These are phyloP conservation scores for Botrytis galanthina DNA, from an alignment of 2,329 filamentous ascomycete species.

Conservation along the genomic window DNA sequence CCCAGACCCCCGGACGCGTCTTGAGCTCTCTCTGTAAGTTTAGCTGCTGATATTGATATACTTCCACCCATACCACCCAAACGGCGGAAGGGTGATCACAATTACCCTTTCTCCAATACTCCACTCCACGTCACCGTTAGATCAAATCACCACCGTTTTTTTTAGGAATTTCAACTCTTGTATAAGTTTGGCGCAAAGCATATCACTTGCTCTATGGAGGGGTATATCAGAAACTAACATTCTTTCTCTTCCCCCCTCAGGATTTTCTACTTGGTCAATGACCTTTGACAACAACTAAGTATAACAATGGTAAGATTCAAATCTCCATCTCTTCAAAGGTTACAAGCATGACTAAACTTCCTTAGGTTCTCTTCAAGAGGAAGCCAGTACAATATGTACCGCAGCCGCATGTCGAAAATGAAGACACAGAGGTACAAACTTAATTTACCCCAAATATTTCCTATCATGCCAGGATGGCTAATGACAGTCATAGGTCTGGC, in stretches of 20 bases:
- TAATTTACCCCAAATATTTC: conserved; percentile 22
- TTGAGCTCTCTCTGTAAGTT: conserved; percentile 34
- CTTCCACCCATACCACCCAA: neutral
- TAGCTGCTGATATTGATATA: conserved; percentile 23
- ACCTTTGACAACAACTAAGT: conserved; percentile 23
- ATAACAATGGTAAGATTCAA: conserved; percentile 34
- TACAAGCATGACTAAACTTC: conserved; percentile 21
- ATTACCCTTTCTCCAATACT: neutral
- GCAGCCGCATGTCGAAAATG: conserved; percentile 70
- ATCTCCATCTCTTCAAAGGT: neutral
- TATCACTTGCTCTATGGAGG: conserved; percentile 21
- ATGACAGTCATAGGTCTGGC: conserved; percentile 69
- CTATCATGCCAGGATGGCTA: conserved; percentile 25
- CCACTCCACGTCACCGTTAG: conserved; percentile 17
- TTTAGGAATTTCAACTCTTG: conserved; percentile 18
- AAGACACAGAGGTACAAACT: conserved; percentile 71
- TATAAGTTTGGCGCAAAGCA: conserved; percentile 19
- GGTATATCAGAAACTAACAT: conserved; percentile 31
- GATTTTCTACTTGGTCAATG: conserved; percentile 24
- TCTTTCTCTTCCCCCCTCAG: conserved; percentile 24
- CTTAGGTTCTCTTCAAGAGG: conserved; percentile 88
- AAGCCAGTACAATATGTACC: conserved; percentile 86
- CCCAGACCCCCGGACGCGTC: conserved; percentile 33
- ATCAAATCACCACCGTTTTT: conserved; percentile 21
- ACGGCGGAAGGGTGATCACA: conserved; percentile 5